Conservation (phyloP, 139 green algal species). For the Ostreobium quekettii region DNA sequence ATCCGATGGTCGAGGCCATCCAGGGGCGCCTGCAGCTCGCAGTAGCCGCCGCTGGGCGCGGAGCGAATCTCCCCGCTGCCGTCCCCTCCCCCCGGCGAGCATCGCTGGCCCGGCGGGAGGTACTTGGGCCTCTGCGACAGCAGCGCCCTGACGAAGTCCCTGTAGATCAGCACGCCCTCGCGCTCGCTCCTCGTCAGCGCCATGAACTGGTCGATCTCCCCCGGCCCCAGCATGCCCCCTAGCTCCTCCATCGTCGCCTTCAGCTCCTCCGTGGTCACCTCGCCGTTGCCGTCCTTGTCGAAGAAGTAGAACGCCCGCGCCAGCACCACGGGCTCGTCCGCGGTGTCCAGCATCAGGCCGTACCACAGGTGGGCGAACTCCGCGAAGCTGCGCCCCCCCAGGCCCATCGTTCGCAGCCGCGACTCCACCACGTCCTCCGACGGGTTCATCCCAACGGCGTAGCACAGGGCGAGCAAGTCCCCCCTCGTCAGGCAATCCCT, state of each 20-base stretch:
- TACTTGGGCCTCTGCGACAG: constrained; percentile 7
- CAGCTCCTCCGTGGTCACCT: constrained; percentile 7
- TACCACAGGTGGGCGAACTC: constrained; percentile 3
- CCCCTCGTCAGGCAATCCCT: not conserved
- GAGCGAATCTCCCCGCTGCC: no score
- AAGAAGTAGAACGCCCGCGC: constrained; percentile 22
- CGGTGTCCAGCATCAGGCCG: not conserved
- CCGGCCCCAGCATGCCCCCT: not conserved
- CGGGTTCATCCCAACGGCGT: constrained; percentile 13
- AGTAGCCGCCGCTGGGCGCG: no score
- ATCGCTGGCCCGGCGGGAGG: no score
- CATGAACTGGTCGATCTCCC: constrained; percentile 19
- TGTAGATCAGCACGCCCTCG: constrained; percentile 9
- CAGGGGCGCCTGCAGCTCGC: no score
- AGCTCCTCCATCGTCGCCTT: constrained; percentile 11
- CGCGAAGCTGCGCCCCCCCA: not conserved
- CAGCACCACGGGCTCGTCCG: constrained; percentile 8
- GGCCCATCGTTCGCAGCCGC: not conserved
- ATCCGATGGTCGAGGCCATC: no score
- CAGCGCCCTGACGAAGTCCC: constrained; percentile 9
- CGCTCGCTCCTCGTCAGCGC: not conserved
- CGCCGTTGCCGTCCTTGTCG: constrained; percentile 21
- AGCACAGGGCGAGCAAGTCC: constrained; percentile 1
- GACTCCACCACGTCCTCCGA: constrained; percentile 4
- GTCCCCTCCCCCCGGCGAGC: no score